Conservation (phyloP, 495 filamentous ascomycete species). For the Rhypophila decipiens region DNA sequence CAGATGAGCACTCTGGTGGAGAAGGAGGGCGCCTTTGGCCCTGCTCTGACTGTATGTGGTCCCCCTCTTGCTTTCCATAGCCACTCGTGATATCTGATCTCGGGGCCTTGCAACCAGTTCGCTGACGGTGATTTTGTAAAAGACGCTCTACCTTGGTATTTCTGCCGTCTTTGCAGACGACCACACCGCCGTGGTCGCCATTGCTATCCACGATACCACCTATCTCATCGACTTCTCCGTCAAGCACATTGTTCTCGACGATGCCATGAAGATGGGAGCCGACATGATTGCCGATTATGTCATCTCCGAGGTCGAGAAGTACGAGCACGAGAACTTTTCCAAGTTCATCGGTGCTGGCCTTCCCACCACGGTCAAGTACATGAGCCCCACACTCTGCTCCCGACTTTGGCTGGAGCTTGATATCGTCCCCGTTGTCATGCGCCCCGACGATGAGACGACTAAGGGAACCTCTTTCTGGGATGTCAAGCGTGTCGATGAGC, state of each 20-base stretch:
- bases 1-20: conserved; percentile 36
- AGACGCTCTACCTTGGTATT: conserved; percentile 62
- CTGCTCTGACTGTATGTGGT: conserved; percentile 36
- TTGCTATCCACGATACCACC: conserved; percentile 70
- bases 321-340: conserved; percentile 54
- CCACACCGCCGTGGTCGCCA: conserved; percentile 48
- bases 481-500: conserved; percentile 63
- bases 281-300: conserved; percentile 50
- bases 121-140: background rate
- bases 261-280: conserved; percentile 25
- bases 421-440: conserved; percentile 61
- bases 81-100: conserved; percentile 3
- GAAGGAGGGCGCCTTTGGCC: conserved; percentile 40
- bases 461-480: conserved; percentile 45
- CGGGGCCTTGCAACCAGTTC: conserved; percentile 9
- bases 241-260: conserved; percentile 40
- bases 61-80: background rate
- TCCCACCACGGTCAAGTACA: conserved; percentile 41
- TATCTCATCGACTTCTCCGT: conserved; percentile 75
- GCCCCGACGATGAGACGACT: conserved; percentile 35
- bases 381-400: conserved; percentile 57
- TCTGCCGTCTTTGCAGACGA: conserved; percentile 47
- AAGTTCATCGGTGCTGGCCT: conserved; percentile 64
- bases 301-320: conserved; percentile 46
- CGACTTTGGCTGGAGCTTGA: conserved; percentile 78